Evolutionary conservation across 345 rosid genomes (phyloP).

Genomic region (Melaleuca alternifolia): DNA sequence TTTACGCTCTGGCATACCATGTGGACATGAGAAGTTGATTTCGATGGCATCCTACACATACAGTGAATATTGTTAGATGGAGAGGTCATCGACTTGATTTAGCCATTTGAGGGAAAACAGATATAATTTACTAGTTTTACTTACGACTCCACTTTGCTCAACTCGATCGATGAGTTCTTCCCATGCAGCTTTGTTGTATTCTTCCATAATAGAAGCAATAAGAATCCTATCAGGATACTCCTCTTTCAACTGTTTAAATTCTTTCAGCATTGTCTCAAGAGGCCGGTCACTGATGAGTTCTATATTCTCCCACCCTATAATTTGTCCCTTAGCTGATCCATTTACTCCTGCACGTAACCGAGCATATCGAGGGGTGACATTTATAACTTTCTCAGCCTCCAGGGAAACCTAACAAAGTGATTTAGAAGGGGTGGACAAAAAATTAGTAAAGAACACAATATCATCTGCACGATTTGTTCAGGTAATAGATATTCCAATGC

Average conservation of each 20-base stretch:
- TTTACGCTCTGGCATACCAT: conserved; percentile 98
- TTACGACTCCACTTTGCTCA: conserved; percentile 90
- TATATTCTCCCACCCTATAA: conserved; percentile 96
- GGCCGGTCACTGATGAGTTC: conserved; percentile 97
- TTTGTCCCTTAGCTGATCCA: conserved; percentile 75
- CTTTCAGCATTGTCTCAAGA: conserved; percentile 88
- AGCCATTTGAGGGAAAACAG: not conserved
- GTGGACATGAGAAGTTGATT: conserved; percentile 96
- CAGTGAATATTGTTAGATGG: not conserved
- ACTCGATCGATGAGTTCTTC: conserved; percentile 95
- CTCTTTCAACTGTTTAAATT: conserved; percentile 67
- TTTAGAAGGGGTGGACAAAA: conserved; percentile 1
- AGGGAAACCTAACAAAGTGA: conserved; percentile 60
- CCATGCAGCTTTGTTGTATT: conserved; percentile 81
- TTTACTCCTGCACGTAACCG: conserved; percentile 55
- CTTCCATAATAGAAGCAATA: conserved; percentile 98
- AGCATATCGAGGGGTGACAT: conserved; percentile 93
- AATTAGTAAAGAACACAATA: not conserved
- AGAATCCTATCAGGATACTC: conserved; percentile 91
- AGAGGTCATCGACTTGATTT: not conserved
- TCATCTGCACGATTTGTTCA: not conserved
- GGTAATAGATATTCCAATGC: not conserved
- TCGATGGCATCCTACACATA: conserved; percentile 78
- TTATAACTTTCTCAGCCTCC: conserved; percentile 85
- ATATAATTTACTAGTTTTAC: conserved; percentile 5